These are phyloP conservation scores for Suaeda aralocaspica DNA, from an alignment of 148 eudicot species.

Conservation along the genomic window DNA sequence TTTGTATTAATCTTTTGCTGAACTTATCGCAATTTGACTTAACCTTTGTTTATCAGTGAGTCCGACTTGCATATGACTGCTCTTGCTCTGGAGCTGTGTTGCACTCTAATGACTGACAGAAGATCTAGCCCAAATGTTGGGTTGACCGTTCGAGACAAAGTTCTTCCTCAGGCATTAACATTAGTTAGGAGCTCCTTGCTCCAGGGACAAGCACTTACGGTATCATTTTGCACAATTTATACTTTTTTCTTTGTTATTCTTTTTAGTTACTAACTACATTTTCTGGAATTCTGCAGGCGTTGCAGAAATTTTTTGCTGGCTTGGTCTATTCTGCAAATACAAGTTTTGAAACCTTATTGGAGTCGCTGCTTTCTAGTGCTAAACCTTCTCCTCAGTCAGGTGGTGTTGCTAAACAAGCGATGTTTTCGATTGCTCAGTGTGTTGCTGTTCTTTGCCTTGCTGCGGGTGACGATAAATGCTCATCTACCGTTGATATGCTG, in stretches of 20 bases:
- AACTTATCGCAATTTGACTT: too few species aligned
- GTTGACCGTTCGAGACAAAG: slow-evolving; percentile 74
- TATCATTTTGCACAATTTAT: slow-evolving; percentile 23
- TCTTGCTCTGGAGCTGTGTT: slow-evolving; percentile 88
- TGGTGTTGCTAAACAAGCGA: slow-evolving; percentile 91
- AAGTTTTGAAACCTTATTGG: slow-evolving; percentile 83
- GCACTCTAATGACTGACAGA: slow-evolving; percentile 87
- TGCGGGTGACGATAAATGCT: slow-evolving; percentile 80
- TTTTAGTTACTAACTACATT: not conserved
- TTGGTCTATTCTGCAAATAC: slow-evolving; percentile 85
- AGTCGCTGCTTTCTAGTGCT: slow-evolving; percentile 84
- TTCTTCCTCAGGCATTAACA: slow-evolving; percentile 94
- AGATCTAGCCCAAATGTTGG: slow-evolving; percentile 75
- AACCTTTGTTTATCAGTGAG: slow-evolving; percentile 47
- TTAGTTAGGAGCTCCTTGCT: slow-evolving; percentile 85
- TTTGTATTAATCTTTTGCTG: too few species aligned
- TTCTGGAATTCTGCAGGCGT: slow-evolving; percentile 53
- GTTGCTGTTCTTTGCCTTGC: slow-evolving; percentile 99
- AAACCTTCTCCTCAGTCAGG: slow-evolving; percentile 82
- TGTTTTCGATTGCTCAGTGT: slow-evolving; percentile 94
- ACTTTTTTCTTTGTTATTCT: slow-evolving; percentile 2
- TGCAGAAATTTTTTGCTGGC: slow-evolving; percentile 79
- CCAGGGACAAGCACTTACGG: slow-evolving; percentile 97
- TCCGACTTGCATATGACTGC: slow-evolving; percentile 98
- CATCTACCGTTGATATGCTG: slow-evolving; percentile 78